A percentile compares a stretch with the other conserved stretches of the same genome.
phyloP scores from a whole-genome alignment of 805 yeast genomes.

The Metschnikowia kofuensis region DNA sequence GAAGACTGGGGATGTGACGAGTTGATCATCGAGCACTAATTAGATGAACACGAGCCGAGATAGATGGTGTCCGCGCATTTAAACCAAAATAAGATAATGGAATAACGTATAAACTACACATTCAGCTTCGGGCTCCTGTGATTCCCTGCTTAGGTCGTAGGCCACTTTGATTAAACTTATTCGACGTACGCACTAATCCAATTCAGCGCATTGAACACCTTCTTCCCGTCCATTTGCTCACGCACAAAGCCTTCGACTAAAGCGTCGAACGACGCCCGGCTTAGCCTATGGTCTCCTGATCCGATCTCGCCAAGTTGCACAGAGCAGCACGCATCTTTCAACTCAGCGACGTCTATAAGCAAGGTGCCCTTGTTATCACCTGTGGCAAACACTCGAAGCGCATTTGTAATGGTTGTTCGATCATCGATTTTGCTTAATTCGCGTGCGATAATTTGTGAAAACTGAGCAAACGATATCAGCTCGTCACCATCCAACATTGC shows the following conservation, averaged over 20 bases:
- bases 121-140: not conserved
- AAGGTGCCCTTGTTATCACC: conserved; percentile 32
- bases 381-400: conserved; percentile 53
- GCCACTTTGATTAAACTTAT: conserved; percentile 9
- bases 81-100: not conserved
- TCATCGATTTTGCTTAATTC: conserved; percentile 51
- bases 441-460: conserved; percentile 58
- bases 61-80: not conserved
- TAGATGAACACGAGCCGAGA: not conserved
- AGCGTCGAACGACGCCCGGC: conserved; percentile 44
- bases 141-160: not conserved
- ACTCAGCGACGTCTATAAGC: conserved; percentile 46
- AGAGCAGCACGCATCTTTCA: conserved; percentile 47
- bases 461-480: conserved; percentile 61
- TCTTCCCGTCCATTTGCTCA: conserved; percentile 56
- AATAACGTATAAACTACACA: not conserved
- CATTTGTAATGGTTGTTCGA: conserved; percentile 51
- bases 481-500: conserved; percentile 49
- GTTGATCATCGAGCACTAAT: conserved; percentile 75
- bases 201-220: conserved; percentile 56
- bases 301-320: conserved; percentile 46
- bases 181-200: conserved; percentile 57
- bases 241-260: conserved; percentile 55
- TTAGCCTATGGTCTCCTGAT: conserved; percentile 43
- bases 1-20: conserved; percentile 99